Percentiles rank a stretch among this genome's conserved stretches.
Conservation (phyloP, 2,329 filamentous ascomycete species). For the Dendrostoma leiphaemia region DNA sequence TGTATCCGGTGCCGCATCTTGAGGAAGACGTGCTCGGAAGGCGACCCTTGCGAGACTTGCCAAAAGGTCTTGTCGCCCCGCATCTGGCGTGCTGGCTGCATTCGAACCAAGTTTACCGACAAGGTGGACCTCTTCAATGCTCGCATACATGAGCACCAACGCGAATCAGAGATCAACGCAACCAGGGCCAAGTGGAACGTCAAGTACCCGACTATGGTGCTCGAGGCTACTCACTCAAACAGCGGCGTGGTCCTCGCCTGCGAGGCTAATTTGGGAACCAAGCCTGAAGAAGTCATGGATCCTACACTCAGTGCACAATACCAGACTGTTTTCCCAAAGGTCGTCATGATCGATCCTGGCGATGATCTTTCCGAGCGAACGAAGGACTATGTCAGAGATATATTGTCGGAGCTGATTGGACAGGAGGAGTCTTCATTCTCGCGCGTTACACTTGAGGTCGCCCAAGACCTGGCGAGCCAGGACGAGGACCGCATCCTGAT, state of each 20-base stretch:
- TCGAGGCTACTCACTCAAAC: conserved; percentile 59
- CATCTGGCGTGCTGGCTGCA: conserved; percentile 64
- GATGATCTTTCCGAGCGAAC: conserved; percentile 60
- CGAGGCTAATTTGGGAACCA: conserved; percentile 39
- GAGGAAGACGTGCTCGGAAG: conserved; percentile 65
- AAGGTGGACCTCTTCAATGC: conserved; percentile 63
- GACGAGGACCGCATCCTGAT: conserved; percentile 54
- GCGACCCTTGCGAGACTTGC: conserved; percentile 62
- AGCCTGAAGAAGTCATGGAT: conserved; percentile 30
- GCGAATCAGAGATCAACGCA: conserved; percentile 57
- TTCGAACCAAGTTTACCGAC: conserved; percentile 60
- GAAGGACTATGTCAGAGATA: conserved; percentile 59
- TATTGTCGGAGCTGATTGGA: conserved; percentile 56
- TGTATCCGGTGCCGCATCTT: conserved; percentile 66
- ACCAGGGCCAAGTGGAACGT: conserved; percentile 51
- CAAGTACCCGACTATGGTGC: conserved; percentile 45
- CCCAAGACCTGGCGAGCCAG: conserved; percentile 42
- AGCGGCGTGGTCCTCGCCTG: conserved; percentile 42
- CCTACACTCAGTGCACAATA: conserved; percentile 33
- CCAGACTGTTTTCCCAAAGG: conserved; percentile 33
- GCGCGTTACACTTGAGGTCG: conserved; percentile 54
- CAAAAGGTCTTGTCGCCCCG: conserved; percentile 61
- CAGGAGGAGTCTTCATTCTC: conserved; percentile 61
- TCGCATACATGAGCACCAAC: conserved; percentile 61
- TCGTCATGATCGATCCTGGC: conserved; percentile 59